Base-by-base conservation (phyloP, 139 green algal species). In the Closterium sp. region DNA sequence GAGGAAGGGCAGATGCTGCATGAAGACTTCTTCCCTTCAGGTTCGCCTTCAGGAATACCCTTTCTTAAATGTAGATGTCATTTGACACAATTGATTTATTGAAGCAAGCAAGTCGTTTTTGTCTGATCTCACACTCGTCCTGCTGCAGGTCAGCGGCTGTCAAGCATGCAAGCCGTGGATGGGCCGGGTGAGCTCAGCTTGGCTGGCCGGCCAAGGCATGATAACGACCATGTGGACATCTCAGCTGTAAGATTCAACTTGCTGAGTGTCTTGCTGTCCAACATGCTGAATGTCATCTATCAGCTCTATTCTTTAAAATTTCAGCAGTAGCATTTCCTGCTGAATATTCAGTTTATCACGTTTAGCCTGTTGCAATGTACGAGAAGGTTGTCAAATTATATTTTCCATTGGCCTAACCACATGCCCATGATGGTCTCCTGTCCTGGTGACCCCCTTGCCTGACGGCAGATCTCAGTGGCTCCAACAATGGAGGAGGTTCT, bases 401-500 rank as follows among this genome's bases (percentile, higher is more conserved):
- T 10, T 10, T 45, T 9, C 4, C 28, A 91, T 30, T 91, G 34
- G 62, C 29, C 32, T 13, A 17, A 13, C 31, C 38, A 50, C 38
- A 9, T 50, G 38, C 38, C 13, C 5, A 50, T 50, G 38, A 50
- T 50, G 38, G 38, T 50, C 38, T 13, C 38, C 62, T 79, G 62
- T 79, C 62, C 62, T 79, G 13, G 19, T 27, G 19, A 79, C 19
- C 17, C 0, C 62, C 22, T 27, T 29, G 19, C 34, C 10, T 32
- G 88, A 86, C 32, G 13, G 27, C 89, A 91, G 89, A 95, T 97
- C 21, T 90, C 38, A 19, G 91, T 97, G 17, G 91, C 91, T 30
- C 96, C 96, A n/a, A 97, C 96, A 0, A 84, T 85, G 31, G 31
- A 91, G 17, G 95, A 97, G 93, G 89, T 96, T 34, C 91, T 97